These are phyloP conservation scores for Solanum chmielewskii DNA, from an alignment of 257 asterid species.

Conservation along the genomic window DNA sequence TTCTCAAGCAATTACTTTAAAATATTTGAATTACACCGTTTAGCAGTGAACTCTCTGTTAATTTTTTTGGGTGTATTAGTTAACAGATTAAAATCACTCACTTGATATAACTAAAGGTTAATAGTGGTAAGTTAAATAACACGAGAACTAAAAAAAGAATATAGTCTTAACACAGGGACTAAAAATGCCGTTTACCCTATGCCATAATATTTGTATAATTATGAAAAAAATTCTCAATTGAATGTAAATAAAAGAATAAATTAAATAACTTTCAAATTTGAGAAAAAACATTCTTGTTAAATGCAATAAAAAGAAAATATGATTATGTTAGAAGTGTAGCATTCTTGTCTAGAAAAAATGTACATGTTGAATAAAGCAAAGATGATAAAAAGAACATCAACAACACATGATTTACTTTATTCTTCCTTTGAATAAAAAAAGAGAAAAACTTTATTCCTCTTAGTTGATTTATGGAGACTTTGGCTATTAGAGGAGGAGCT, in stretches of 20 bases:
- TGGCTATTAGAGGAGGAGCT: not conserved
- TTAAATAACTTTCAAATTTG: not conserved
- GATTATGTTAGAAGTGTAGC: not conserved
- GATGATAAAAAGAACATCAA: not conserved
- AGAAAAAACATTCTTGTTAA: not conserved
- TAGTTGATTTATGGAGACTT: not conserved
- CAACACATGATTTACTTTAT: not conserved
- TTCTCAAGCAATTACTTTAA: too few species aligned
- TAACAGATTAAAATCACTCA: too few species aligned
- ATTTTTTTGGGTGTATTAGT: too few species aligned
- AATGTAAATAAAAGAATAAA: not conserved
- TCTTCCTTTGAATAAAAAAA: not conserved
- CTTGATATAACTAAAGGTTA: too few species aligned
- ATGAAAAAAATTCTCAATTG: not conserved
- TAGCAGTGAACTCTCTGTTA: too few species aligned
- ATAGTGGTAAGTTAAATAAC: too few species aligned
- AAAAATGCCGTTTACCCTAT: too few species aligned
- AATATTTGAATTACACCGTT: accelerated
- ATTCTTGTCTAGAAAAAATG: not conserved
- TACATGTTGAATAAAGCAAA: not conserved
- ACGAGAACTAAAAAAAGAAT: too few species aligned
- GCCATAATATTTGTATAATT: not conserved
- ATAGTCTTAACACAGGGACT: too few species aligned
- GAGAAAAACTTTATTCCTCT: not conserved
- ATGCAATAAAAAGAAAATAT: not conserved